phyloP scores from a whole-genome alignment of 2,329 filamentous ascomycete genomes.

The Botryosphaeria dothidea region DNA sequence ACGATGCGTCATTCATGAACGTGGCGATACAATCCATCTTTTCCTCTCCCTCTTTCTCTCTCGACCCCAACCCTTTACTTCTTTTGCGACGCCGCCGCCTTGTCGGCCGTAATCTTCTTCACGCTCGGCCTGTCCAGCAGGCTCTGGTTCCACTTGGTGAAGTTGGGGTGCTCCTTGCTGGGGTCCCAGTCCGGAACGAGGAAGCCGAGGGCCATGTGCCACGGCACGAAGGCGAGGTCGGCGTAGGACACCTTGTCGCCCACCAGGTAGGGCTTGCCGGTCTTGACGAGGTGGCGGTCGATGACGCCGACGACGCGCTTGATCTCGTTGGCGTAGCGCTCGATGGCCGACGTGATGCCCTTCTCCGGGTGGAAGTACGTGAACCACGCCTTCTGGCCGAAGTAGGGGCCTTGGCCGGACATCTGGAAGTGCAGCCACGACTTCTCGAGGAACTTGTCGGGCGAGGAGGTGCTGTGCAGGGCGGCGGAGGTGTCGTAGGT shows the following conservation, averaged over 20 bases:
- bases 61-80: not conserved
- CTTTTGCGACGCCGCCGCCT: constrained; percentile 10
- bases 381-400: constrained; percentile 40
- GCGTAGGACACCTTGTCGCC: constrained; percentile 46
- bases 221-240: constrained; percentile 45
- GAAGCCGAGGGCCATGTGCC: constrained; percentile 30
- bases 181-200: constrained; percentile 28
- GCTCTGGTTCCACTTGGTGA: constrained; percentile 30
- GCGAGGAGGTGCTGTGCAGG: constrained; percentile 36
- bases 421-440: constrained; percentile 50
- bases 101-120: constrained; percentile 24
- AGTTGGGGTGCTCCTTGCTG: constrained; percentile 29
- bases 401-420: constrained; percentile 52
- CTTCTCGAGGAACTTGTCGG: constrained; percentile 38
- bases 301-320: constrained; percentile 48
- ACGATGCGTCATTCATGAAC: too few relatives aligned
- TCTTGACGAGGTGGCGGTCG: constrained; percentile 38
- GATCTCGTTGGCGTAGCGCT: constrained; percentile 48
- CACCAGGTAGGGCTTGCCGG: constrained; percentile 41
- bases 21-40: too few relatives aligned
- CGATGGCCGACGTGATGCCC: constrained; percentile 40
- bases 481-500: constrained; percentile 44
- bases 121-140: constrained; percentile 30
- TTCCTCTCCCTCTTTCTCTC: too few relatives aligned
- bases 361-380: constrained; percentile 44